Conservation (phyloP, 192 early-diverging fungal species). For the Backusella luteola region DNA sequence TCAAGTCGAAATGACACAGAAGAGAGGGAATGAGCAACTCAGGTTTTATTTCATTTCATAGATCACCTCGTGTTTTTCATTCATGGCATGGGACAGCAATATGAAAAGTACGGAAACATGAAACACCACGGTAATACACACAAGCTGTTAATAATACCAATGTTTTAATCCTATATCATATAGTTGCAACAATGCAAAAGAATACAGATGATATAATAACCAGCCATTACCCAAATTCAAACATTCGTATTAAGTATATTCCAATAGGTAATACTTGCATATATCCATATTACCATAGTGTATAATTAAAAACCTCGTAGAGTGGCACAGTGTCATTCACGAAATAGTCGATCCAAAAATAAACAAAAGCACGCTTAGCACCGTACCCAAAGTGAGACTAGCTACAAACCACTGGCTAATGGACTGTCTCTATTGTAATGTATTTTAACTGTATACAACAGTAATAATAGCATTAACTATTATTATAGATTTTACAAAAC, state of each 20-base stretch:
- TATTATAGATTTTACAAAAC: constrained; percentile 41
- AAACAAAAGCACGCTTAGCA: constrained; percentile 37
- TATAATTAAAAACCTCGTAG: background rate
- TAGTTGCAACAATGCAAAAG: constrained; percentile 33
- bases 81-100: constrained; percentile 53
- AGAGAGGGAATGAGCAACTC: background rate
- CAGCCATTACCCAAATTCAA: constrained; percentile 11
- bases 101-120: constrained; percentile 47
- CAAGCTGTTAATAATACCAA: background rate
- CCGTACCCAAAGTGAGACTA: constrained; percentile 47
- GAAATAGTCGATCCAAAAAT: constrained; percentile 42
- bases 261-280: constrained; percentile 18
- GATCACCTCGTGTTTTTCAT: constrained; percentile 51
- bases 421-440: constrained; percentile 42
- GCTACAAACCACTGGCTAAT: constrained; percentile 46
- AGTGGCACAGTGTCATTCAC: constrained; percentile 46
- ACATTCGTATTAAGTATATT: constrained; percentile 21
- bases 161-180: background rate
- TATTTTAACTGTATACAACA: background rate
- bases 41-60: background rate
- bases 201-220: constrained; percentile 28
- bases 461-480: too few relatives aligned
- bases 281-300: background rate
- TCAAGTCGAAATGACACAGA: background rate
- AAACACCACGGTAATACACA: constrained; percentile 39